Percentiles rank a stretch among this genome's conserved stretches.
phyloP scores from a whole-genome alignment of 2,329 filamentous ascomycete species.

The Drechslera avenae region DNA sequence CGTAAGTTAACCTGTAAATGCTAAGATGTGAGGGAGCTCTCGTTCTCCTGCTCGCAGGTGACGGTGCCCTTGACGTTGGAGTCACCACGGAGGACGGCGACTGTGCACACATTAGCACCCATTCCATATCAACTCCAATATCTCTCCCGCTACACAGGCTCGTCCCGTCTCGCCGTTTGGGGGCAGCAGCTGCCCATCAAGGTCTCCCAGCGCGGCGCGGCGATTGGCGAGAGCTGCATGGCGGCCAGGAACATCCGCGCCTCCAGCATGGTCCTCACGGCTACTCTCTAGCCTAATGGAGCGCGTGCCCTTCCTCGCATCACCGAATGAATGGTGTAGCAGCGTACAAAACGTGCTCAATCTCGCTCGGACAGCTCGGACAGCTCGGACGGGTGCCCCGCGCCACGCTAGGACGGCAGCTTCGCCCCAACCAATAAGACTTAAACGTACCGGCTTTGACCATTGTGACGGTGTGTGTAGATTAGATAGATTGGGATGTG shows the following conservation, averaged over 20 bases:
- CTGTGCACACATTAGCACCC: constrained; percentile 54
- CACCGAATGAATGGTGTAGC: constrained; percentile 27
- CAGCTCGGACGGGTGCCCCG: too few relatives aligned
- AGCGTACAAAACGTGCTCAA: constrained; percentile 63
- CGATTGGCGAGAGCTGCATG: too few relatives aligned
- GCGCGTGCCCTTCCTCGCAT: too few relatives aligned
- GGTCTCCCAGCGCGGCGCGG: too few relatives aligned
- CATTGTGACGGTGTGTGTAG: constrained; percentile 73
- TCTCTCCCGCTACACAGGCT: too few relatives aligned
- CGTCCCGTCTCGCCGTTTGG: too few relatives aligned
- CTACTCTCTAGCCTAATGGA: too few relatives aligned
- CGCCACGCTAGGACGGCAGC: constrained; percentile 36
- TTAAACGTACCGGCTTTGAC: constrained; percentile 88
- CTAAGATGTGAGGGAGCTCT: too few relatives aligned
- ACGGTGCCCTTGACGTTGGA: constrained; percentile 93
- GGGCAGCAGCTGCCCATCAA: constrained; percentile 9
- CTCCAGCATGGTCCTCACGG: too few relatives aligned
- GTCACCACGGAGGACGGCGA: constrained; percentile 97
- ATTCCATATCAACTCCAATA: neutral
- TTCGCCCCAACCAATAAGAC: constrained; percentile 16
- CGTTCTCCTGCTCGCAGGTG: constrained; percentile 89
- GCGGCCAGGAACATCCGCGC: too few relatives aligned
- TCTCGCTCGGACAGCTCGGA: constrained; percentile 53
- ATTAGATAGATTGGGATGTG: constrained; percentile 19
- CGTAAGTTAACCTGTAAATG: too few relatives aligned